Conservation (phyloP, 352 stramenopile species). For the Phytophthora capsici region DNA sequence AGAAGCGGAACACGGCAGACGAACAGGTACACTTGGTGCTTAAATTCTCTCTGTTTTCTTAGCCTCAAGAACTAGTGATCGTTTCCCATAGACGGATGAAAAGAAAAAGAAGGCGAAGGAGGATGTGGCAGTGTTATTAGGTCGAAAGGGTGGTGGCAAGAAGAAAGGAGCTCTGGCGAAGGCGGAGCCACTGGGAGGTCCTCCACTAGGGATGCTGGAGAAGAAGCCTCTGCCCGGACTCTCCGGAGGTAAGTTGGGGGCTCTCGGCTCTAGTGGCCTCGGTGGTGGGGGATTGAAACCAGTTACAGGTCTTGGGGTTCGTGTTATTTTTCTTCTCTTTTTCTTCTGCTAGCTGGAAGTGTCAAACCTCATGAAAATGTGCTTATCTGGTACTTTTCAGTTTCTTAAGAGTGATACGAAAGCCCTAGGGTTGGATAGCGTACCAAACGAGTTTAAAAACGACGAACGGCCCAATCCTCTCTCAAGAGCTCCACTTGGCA, state of each 20-base stretch:
- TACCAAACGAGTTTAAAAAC: slow-evolving; percentile 16
- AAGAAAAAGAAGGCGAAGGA: slow-evolving; percentile 85
- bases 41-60: no score
- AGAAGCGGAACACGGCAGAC: slow-evolving; percentile 54
- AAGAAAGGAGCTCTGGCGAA: slow-evolving; percentile 57
- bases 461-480: slow-evolving; percentile 38
- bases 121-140: slow-evolving; percentile 81
- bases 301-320: slow-evolving; percentile 57
- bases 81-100: slow-evolving; percentile 49
- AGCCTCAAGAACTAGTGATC: neutral
- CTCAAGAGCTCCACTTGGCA: slow-evolving; percentile 58
- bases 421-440: slow-evolving; percentile 11
- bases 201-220: slow-evolving; percentile 25
- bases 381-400: slow-evolving; percentile 10
- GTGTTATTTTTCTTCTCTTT: slow-evolving; percentile 12
- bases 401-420: slow-evolving; percentile 45
- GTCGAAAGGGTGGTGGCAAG: slow-evolving; percentile 52
- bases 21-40: slow-evolving; percentile 30
- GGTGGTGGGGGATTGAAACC: slow-evolving; percentile 46
- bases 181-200: slow-evolving; percentile 24
- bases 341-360: neutral
- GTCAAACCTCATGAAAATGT: neutral
- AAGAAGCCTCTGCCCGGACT: slow-evolving; percentile 77
- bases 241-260: slow-evolving; percentile 37
- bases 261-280: slow-evolving; percentile 34